Base-by-base conservation (phyloP, 768 basidiomycete species). In the Imleria badia region DNA sequence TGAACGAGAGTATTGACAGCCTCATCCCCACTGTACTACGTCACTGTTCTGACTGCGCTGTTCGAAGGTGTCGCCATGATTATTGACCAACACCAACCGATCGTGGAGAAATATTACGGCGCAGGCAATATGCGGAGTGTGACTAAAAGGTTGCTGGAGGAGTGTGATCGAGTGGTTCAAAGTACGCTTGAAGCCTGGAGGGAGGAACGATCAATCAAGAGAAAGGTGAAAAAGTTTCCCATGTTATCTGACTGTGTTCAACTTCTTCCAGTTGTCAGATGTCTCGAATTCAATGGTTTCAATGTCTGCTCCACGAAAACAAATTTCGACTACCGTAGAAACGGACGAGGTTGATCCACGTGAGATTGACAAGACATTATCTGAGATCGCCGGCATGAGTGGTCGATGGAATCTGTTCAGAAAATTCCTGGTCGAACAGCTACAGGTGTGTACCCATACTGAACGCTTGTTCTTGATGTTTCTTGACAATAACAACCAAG, bases 41-140 rank as follows among this genome's bases (percentile, higher is more conserved):
- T 97, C 59, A 86, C 92, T 3, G 82, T 87, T 12, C 74, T 99
- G 51, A 98, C 96, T 3, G 86, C 91, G 7, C 80, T 99, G 2
- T 94, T 98, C 61, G 97, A 99, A 73, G 89, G 87, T 52, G 88
- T 99, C 47, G 97, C 95, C 0, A 84, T 92, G 77, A 94, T 99
- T 59, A 87, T 99, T 20, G 94, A 96, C 63, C 97, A 99, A 65
- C 97, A 99, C 66, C 96, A 97, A 61, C 91, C 94, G 3, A 85
- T 99, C 6, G 95, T 99, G 1, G 96, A 98, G 67, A 98, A 97
- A 73, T 98, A 99, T 72, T 99, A 99, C 64, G 97, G 97, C 0
- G 62, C 70, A 10, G 90, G 93, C 1, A 88, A 89, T 69, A 98
- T 98, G 96, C 74, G 78, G 39, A 80, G 73, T 34, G 93, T 96